Evolutionary conservation across 768 basidiomycete genomes (phyloP).

Genomic region (Termitomyces sp.): DNA sequence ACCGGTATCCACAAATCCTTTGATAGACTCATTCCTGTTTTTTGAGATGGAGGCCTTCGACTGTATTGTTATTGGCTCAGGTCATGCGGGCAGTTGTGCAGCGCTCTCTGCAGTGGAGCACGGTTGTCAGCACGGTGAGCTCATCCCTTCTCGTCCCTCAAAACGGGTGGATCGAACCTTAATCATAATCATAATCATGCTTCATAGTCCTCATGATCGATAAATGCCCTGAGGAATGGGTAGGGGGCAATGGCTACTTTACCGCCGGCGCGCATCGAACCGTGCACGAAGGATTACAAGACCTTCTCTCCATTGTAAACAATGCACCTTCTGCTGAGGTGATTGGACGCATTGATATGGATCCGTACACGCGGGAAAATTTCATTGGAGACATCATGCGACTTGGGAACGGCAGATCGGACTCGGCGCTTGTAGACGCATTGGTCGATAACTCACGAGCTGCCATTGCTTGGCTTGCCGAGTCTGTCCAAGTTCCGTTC

Average conservation of each 20-base stretch:
- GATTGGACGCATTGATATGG: conserved; percentile 46
- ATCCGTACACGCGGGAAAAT: conserved; percentile 51
- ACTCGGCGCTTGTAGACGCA: conserved; percentile 44
- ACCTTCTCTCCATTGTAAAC: conserved; percentile 52
- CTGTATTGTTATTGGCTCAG: conserved; percentile 62
- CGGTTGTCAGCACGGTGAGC: conserved; percentile 48
- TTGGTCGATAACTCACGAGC: conserved; percentile 56
- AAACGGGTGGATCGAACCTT: not conserved
- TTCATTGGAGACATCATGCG: conserved; percentile 62
- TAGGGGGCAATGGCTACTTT: conserved; percentile 70
- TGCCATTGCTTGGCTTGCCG: conserved; percentile 54
- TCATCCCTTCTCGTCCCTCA: not conserved
- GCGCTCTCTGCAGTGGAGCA: conserved; percentile 57
- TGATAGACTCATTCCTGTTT: not conserved
- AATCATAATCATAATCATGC: not conserved
- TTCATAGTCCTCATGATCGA: conserved; percentile 55
- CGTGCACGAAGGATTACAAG: conserved; percentile 55
- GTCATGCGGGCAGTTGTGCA: conserved; percentile 66
- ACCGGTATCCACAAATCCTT: conserved; percentile 1
- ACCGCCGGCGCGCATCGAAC: conserved; percentile 69
- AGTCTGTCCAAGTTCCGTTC: conserved; percentile 49
- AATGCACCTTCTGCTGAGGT: conserved; percentile 42
- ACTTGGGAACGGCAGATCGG: conserved; percentile 47
- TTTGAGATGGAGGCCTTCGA: conserved; percentile 31
- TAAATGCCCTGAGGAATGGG: conserved; percentile 62